phyloP scores from a whole-genome alignment of 2,329 filamentous ascomycete genomes.

The Mariannaea elegans region DNA sequence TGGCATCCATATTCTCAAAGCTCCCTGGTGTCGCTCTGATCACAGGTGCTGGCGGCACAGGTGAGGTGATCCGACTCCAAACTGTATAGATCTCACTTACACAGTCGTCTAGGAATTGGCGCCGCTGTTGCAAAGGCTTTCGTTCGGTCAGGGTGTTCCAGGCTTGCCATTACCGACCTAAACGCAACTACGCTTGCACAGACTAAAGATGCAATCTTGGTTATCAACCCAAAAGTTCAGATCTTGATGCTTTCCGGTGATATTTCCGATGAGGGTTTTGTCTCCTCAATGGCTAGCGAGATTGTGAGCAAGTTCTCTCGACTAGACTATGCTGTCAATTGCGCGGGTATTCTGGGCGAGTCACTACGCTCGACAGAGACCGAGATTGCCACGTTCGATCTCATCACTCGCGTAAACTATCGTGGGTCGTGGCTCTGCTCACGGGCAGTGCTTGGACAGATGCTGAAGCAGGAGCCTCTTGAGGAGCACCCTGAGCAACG shows the following conservation, averaged over 20 bases:
- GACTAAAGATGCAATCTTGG: constrained; percentile 45
- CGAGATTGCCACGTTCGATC: constrained; percentile 58
- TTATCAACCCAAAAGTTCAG: constrained; percentile 45
- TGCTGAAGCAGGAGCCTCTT: constrained; percentile 56
- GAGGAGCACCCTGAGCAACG: constrained; percentile 51
- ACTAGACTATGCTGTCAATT: constrained; percentile 66
- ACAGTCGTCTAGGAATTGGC: constrained; percentile 58
- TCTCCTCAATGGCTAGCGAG: constrained; percentile 48
- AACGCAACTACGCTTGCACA: constrained; percentile 50
- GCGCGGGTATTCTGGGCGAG: constrained; percentile 60
- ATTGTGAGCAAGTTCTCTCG: constrained; percentile 50
- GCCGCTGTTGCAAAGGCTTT: constrained; percentile 62
- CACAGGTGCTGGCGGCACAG: constrained; percentile 58
- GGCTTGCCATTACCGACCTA: constrained; percentile 64
- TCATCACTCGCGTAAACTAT: constrained; percentile 64
- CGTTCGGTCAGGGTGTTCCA: constrained; percentile 57
- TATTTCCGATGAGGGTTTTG: constrained; percentile 57
- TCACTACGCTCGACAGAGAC: constrained; percentile 56
- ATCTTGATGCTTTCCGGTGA: constrained; percentile 53
- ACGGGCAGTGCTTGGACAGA: constrained; percentile 52
- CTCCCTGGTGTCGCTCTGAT: constrained; percentile 57
- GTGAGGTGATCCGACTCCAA: constrained; percentile 36
- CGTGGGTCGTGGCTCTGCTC: constrained; percentile 59
- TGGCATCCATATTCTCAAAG: constrained; percentile 29
- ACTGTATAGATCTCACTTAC: not conserved